These are phyloP conservation scores for Austroboletus niveus DNA, from an alignment of 1,284 basidiomycete genomes.

Conservation along the genomic window DNA sequence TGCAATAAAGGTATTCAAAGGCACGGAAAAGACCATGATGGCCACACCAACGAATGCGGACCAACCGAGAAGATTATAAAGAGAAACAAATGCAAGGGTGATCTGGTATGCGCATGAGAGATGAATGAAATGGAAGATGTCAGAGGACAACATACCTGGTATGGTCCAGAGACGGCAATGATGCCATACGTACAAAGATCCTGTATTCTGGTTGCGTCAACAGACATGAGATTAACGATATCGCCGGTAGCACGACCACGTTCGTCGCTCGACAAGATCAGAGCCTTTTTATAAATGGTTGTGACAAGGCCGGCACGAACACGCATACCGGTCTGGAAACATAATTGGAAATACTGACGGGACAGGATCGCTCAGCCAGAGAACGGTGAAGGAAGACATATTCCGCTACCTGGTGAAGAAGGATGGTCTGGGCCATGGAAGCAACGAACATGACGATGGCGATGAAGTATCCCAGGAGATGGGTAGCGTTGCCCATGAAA, in stretches of 20 bases:
- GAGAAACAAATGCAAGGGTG: slow-evolving; percentile 82
- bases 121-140: background rate
- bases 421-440: slow-evolving; percentile 76
- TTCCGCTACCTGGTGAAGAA: slow-evolving; percentile 74
- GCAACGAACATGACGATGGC: slow-evolving; percentile 78
- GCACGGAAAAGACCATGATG: slow-evolving; percentile 84
- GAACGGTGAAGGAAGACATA: background rate
- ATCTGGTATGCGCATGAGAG: slow-evolving; percentile 48
- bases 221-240: slow-evolving; percentile 92
- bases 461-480: slow-evolving; percentile 70
- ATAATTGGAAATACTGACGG: slow-evolving; percentile 75
- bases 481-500: slow-evolving; percentile 31
- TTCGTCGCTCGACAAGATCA: slow-evolving; percentile 85
- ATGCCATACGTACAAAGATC: slow-evolving; percentile 84
- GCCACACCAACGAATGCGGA: slow-evolving; percentile 89
- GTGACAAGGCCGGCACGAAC: slow-evolving; percentile 86
- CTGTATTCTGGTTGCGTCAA: slow-evolving; percentile 82
- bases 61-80: slow-evolving; percentile 90
- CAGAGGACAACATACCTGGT: slow-evolving; percentile 47
- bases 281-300: slow-evolving; percentile 83
- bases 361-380: background rate
- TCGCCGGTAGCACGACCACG: slow-evolving; percentile 81
- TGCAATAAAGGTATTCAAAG: slow-evolving; percentile 79
- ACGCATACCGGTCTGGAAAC: slow-evolving; percentile 88
- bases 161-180: slow-evolving; percentile 67